Conservation (phyloP, 108 stramenopile species). For the Skeletonema costatum region DNA sequence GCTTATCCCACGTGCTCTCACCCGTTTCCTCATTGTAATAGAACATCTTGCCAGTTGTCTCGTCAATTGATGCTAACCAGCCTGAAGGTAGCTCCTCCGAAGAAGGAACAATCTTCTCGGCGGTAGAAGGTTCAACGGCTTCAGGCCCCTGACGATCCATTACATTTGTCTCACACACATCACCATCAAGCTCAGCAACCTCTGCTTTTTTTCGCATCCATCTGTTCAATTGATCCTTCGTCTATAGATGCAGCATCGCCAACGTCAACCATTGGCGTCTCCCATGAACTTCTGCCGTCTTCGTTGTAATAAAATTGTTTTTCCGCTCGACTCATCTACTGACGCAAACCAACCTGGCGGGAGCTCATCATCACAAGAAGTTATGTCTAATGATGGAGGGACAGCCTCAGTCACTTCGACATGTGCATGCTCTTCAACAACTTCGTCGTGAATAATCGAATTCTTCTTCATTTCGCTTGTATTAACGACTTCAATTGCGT, state of each 20-base stretch:
- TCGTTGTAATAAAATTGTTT: constrained; percentile 78
- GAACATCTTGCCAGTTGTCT: constrained; percentile 26
- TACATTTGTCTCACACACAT: neutral
- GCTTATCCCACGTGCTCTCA: constrained; percentile 82
- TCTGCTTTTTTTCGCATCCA: neutral
- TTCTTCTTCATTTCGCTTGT: neutral
- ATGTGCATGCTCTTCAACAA: neutral
- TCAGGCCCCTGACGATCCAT: neutral
- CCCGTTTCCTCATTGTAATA: constrained; percentile 85
- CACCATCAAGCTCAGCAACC: neutral
- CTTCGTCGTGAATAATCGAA: neutral
- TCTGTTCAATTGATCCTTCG: neutral
- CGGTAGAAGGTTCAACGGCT: neutral
- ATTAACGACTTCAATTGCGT: neutral
- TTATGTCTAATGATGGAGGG: neutral
- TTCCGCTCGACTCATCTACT: neutral
- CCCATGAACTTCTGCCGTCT: constrained; percentile 83
- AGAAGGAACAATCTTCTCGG: neutral
- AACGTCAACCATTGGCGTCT: constrained; percentile 51
- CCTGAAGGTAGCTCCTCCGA: neutral
- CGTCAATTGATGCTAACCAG: neutral
- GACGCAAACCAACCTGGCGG: neutral
- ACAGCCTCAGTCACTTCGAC: neutral
- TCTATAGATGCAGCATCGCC: neutral
- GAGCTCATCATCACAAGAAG: neutral